Conservation (phyloP, 108 stramenopile species). For the Cyclostephanos tholiformis region DNA sequence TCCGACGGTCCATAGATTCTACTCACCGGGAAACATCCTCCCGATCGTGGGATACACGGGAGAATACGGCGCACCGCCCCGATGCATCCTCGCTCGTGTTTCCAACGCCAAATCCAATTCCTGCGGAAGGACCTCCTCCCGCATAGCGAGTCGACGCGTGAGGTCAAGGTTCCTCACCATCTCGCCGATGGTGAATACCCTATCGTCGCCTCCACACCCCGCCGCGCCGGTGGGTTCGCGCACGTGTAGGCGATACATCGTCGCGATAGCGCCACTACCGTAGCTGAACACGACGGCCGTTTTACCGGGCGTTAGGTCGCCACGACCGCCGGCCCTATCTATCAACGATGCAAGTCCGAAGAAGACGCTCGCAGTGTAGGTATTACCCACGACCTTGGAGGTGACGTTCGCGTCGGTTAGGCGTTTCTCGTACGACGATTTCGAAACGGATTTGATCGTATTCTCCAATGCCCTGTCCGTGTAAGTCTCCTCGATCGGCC, state of each 20-base stretch:
- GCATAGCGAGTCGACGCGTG: slow-evolving; percentile 66
- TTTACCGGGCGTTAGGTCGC: slow-evolving; percentile 73
- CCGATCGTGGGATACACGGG: slow-evolving; percentile 85
- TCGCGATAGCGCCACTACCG: slow-evolving; percentile 90
- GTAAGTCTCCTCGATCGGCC: slow-evolving; percentile 90
- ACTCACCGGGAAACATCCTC: slow-evolving; percentile 76
- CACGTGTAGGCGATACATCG: slow-evolving; percentile 89
- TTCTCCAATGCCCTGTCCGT: slow-evolving; percentile 69
- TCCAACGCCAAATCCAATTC: slow-evolving; percentile 93
- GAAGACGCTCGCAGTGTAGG: slow-evolving; percentile 96
- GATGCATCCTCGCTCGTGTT: slow-evolving; percentile 87
- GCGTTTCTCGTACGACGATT: slow-evolving; percentile 51
- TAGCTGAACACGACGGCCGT: slow-evolving; percentile 81
- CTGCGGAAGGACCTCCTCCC: slow-evolving; percentile 85
- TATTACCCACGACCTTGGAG: slow-evolving; percentile 92
- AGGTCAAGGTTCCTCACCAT: slow-evolving; percentile 80
- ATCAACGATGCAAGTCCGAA: slow-evolving; percentile 87
- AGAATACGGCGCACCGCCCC: slow-evolving; percentile 77
- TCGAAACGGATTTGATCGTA: slow-evolving; percentile 61
- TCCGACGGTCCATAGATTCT: background rate
- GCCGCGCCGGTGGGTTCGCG: slow-evolving; percentile 51
- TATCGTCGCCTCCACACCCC: slow-evolving; percentile 31
- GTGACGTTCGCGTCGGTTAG: slow-evolving; percentile 73
- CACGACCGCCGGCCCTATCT: slow-evolving; percentile 69
- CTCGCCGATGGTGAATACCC: slow-evolving; percentile 75